A percentile compares a stretch with the other conserved stretches of the same genome.
Conservation (phyloP, 2,329 filamentous ascomycete species). For the Rugonectria rugulosa region DNA sequence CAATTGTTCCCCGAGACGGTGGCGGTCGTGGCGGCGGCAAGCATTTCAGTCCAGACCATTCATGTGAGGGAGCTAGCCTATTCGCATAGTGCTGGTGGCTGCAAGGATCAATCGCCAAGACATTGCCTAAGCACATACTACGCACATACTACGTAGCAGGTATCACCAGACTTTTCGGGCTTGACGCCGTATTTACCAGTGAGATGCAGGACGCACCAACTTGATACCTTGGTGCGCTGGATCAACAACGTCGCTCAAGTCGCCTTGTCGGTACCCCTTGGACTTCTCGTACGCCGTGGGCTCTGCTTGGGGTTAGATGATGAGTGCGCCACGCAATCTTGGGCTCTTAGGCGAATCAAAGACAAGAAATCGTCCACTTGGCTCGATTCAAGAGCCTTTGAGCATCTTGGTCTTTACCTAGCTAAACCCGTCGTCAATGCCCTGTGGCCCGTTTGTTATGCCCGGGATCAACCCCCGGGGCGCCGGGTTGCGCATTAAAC, state of each 20-base stretch:
- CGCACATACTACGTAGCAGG: too few species aligned
- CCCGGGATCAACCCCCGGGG: slow-evolving; percentile 16
- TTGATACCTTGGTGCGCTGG: neutral
- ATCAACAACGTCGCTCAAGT: neutral
- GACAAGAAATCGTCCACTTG: neutral
- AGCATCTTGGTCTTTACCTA: neutral
- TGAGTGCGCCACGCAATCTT: slow-evolving; percentile 17
- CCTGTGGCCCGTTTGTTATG: slow-evolving; percentile 7
- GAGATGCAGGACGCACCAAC: neutral
- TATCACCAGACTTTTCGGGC: neutral
- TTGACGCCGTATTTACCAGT: too few species aligned
- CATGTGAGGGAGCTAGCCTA: neutral
- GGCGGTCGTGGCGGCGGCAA: neutral
- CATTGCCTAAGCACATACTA: too few species aligned
- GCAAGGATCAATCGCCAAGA: neutral
- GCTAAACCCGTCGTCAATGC: slow-evolving; percentile 6
- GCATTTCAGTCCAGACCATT: slow-evolving; percentile 1
- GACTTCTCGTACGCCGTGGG: neutral
- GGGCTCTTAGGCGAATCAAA: slow-evolving; percentile 1
- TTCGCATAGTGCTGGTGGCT: neutral
- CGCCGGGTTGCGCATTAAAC: slow-evolving; percentile 20
- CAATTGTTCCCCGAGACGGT: neutral
- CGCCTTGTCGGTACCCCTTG: neutral
- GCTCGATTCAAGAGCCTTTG: too few species aligned
- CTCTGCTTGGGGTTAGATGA: neutral